Evolutionary conservation across 2,329 filamentous ascomycete genomes (phyloP).

Genomic region (Neofusicoccum kwambonambiense): DNA sequence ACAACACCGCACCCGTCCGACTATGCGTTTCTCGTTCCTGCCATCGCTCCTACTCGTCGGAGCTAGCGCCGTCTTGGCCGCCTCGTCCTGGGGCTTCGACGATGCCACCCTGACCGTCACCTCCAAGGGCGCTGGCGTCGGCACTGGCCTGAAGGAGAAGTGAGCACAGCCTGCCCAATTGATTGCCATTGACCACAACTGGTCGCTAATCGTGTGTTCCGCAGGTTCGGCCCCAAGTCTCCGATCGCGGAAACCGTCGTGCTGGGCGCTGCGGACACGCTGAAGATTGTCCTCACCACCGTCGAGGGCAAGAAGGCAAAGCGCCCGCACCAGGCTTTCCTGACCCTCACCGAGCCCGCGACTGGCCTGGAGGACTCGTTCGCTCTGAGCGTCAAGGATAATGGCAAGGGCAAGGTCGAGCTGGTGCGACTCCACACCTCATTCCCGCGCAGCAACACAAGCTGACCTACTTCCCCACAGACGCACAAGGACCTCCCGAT

Average conservation of each 20-base stretch:
- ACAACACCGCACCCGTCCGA: background rate
- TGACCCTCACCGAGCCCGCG: conserved; percentile 72
- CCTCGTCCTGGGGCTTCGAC: conserved; percentile 68
- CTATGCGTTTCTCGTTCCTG: conserved; percentile 34
- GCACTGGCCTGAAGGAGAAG: conserved; percentile 62
- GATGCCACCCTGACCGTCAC: conserved; percentile 68
- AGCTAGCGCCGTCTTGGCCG: conserved; percentile 46
- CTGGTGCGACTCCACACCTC: conserved; percentile 60
- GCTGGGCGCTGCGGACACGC: conserved; percentile 66
- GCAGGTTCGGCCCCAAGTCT: conserved; percentile 48
- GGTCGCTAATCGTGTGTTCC: background rate
- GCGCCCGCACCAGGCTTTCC: conserved; percentile 90
- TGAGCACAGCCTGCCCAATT: conserved; percentile 35
- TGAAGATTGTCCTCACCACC: conserved; percentile 80
- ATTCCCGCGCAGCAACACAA: conserved; percentile 17
- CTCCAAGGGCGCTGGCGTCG: conserved; percentile 57
- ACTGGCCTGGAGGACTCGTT: conserved; percentile 85
- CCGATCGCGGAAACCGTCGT: conserved; percentile 63
- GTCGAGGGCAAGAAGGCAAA: conserved; percentile 76
- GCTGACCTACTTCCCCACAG: conserved; percentile 46
- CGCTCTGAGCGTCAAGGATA: conserved; percentile 79
- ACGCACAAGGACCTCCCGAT: conserved; percentile 83
- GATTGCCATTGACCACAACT: background rate
- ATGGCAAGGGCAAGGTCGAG: conserved; percentile 80
- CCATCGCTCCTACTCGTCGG: conserved; percentile 43